Evolutionary conservation across 805 yeast genomes (phyloP), one percentile per base, ranked within the genome.

Genomic region (Barnettozyma vustinii): DNA sequence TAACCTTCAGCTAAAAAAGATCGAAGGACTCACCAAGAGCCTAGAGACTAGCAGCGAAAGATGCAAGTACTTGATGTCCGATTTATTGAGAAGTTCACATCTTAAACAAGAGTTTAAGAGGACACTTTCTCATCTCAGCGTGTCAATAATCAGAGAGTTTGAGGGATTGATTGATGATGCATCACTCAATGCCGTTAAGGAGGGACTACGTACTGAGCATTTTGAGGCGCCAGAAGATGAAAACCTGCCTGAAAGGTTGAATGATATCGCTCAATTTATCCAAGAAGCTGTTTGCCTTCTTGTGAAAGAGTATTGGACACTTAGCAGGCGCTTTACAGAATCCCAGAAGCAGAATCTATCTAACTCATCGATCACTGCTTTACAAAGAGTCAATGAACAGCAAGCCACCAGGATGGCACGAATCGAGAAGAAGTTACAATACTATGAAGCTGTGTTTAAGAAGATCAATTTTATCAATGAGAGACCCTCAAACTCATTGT

Each of bases 281-380:
- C 52, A 52, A 35, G 58, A 56, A n/a, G 57, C 55, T 12, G 47
- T 56, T 2, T 26, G 47, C 2, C 44, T 57, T 36, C 44, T 54
- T 15, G 39, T 50, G 15, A 49, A 50, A 32, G 58, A 54, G 15
- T 50, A 52, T 27, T 50, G 52, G 52, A 19, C 51, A 2, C 35
- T 56, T 9, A 45, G 36, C 25, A 51, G 40, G 37, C 44, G 52
- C 13, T 16, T 54, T 2, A 19, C 44, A 5, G 48, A 50, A 1
- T 21, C 45, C 3, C 52, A 52, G 20, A 54, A 44, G 30, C 47
- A 36, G 1, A 30, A 43, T 4, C 12, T 50, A 4, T 35, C 55
- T n/a, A 37, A 42, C 27, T 30, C 47, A 2, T 37, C 52, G 1
- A 20, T 48, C 3, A 25, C 23, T 16, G 44, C 54, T 2, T 45